Evolutionary conservation across 306 rosid species (phyloP).

Genomic region (Rosa chinensis): DNA sequence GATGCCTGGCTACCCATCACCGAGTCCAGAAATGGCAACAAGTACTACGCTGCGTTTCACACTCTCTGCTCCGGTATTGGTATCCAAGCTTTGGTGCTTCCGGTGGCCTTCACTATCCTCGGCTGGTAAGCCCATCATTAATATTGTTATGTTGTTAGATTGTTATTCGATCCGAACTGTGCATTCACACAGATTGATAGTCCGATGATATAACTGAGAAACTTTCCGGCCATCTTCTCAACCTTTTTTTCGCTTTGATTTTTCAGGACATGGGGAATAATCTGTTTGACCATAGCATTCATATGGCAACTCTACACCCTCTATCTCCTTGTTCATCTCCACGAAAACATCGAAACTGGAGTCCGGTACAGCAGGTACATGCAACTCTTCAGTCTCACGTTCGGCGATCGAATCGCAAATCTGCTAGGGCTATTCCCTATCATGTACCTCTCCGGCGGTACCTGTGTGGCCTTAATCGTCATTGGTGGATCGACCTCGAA

Average conservation of each 20-base stretch:
- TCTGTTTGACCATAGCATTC: slow-evolving; percentile 44
- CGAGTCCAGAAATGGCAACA: slow-evolving; percentile 57
- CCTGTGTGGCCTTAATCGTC: slow-evolving; percentile 37
- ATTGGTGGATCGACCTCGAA: slow-evolving; percentile 45
- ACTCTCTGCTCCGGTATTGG: slow-evolving; percentile 57
- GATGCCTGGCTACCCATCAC: slow-evolving; percentile 66
- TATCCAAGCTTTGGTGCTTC: slow-evolving; percentile 56
- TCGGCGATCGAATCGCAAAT: slow-evolving; percentile 37
- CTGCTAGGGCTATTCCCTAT: slow-evolving; percentile 35
- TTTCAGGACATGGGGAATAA: slow-evolving; percentile 50
- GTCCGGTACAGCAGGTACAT: slow-evolving; percentile 57
- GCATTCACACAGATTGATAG: not conserved
- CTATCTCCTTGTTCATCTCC: slow-evolving; percentile 47
- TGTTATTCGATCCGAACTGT: not conserved
- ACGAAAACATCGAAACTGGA: slow-evolving; percentile 48
- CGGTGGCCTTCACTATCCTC: slow-evolving; percentile 56
- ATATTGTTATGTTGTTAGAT: not conserved
- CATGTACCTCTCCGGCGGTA: slow-evolving; percentile 47
- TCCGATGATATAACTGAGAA: not conserved
- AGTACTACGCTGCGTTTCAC: slow-evolving; percentile 56
- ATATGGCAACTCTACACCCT: slow-evolving; percentile 57
- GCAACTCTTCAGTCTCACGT: slow-evolving; percentile 42
- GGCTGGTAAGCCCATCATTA: slow-evolving; percentile 41
- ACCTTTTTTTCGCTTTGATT: not conserved
- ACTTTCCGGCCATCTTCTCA: not conserved